Conservation (phyloP, 306 rosid species). For the Quercus dentata region DNA sequence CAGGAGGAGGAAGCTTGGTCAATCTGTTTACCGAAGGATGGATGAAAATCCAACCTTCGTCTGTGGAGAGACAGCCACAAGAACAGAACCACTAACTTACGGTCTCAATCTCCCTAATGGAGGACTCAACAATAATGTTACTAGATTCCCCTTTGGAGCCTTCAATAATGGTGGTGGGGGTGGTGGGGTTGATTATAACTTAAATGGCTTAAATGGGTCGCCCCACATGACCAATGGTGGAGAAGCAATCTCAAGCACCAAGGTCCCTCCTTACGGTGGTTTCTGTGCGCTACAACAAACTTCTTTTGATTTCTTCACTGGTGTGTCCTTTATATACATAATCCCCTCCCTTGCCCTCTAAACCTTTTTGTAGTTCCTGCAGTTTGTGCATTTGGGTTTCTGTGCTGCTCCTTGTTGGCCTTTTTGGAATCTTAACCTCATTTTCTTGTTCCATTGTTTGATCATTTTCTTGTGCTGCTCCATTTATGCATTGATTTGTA, state of each 20-base stretch:
- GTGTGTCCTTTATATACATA: constrained; percentile 22
- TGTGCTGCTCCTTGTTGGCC: neutral
- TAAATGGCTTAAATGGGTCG: constrained; percentile 33
- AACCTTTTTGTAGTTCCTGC: neutral
- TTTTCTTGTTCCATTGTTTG: neutral
- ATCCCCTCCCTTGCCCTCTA: neutral
- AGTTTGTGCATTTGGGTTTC: neutral
- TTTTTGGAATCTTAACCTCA: neutral
- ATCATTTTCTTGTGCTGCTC: neutral
- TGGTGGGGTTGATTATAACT: constrained; percentile 42
- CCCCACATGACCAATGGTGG: constrained; percentile 34
- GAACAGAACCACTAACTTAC: constrained; percentile 25
- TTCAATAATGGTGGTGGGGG: constrained; percentile 31
- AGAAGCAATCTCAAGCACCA: constrained; percentile 37
- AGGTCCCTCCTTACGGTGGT: constrained; percentile 22
- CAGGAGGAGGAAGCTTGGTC: constrained; percentile 72
- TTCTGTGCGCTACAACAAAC: constrained; percentile 39
- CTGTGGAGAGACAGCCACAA: constrained; percentile 24
- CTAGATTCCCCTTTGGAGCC: constrained; percentile 36
- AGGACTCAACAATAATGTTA: constrained; percentile 7
- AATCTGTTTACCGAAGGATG: constrained; percentile 57
- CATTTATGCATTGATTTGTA: neutral
- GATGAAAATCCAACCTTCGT: constrained; percentile 46
- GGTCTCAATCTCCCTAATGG: constrained; percentile 27
- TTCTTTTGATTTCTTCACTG: constrained; percentile 54